Conservation (phyloP, 78 protist genomes). For the Dictyostelium brefeldianum region DNA sequence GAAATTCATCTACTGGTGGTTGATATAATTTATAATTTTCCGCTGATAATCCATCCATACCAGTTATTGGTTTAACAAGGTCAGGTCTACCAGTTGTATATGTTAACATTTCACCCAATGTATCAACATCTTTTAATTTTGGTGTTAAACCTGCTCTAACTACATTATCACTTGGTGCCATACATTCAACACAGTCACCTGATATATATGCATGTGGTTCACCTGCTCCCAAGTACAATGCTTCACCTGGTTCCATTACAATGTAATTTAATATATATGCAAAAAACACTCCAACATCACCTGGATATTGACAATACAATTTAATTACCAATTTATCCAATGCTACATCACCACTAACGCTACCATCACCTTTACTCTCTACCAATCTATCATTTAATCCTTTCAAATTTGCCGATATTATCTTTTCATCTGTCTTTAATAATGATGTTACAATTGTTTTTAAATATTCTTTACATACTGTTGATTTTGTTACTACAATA, state of each 20-base stretch:
- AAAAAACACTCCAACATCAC: conserved; percentile 96
- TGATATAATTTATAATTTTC: neutral
- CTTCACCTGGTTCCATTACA: conserved; percentile 92
- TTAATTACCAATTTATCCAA: conserved; percentile 39
- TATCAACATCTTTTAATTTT: conserved; percentile 93
- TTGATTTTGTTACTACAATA: neutral
- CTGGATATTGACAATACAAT: conserved; percentile 82
- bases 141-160: conserved; percentile 99
- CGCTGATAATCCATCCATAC: neutral
- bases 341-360: neutral
- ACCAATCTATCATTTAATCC: conserved; percentile 18
- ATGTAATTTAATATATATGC: conserved; percentile 93
- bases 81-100: conserved; percentile 71
- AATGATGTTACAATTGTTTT: conserved; percentile 37
- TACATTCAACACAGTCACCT: conserved; percentile 97
- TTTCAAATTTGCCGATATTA: conserved; percentile 17
- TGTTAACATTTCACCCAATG: conserved; percentile 87
- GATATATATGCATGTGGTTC: conserved; percentile 97
- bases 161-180: conserved; percentile 99
- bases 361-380: neutral
- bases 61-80: conserved; percentile 5
- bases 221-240: conserved; percentile 94
- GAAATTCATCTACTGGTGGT: conserved; percentile 73
- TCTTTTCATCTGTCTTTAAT: conserved; percentile 15
- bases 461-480: conserved; percentile 36